Base-by-base conservation (phyloP, 2,329 filamentous ascomycete genomes). In the Fonsecaea pugnacius region DNA sequence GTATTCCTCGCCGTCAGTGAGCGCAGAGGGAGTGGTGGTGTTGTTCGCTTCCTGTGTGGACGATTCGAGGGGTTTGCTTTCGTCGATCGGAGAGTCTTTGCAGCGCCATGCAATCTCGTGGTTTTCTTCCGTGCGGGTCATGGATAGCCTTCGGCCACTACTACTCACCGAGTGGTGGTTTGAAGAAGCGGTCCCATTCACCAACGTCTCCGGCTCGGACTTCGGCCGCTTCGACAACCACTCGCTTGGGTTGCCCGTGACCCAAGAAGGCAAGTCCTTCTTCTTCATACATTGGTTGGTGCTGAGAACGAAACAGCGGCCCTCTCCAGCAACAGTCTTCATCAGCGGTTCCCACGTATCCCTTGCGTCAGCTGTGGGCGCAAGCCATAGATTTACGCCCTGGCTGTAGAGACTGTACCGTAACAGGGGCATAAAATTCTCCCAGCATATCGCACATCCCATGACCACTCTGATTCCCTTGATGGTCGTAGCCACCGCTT, bases 371-470 rank as follows among this genome's bases (percentile, higher is more conserved):
- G 93, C 93, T 0, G 93, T 97, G 0, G 94, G 94, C 0, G 93
- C 92, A 1, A 97, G 85, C 77, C 94, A 97, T 12, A 97, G 79
- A 75, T 96, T 96, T 72, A 97, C 87, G 73, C 96, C 96, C 76
- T 97, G 94, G 2, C 87, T 84, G 76, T 97, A 98, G 40, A 97
- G 82, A 16, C 87, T 84, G 74, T 96, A 90, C 18, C 94, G 86
- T 7, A 97, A 82, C 18, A 97, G 80, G 0, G 93, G 93, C 92
- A 96, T 97, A 79, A 94, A 96, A 76, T 91, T 96, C 77, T 98
- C 93, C 93, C 93, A 97, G 81, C 93, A 96, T 70, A 98, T 96
- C 3, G 92, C 94, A 2, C 90, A 88, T 0, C 89, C 93, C 65
- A 97, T 84, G 62, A 91, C 94, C 65, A 97, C 78, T 68, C 87